Evolutionary conservation across 495 filamentous ascomycete genomes (phyloP), one percentile per base, ranked within the genome.

Genomic region (Cetradonia linearis): DNA sequence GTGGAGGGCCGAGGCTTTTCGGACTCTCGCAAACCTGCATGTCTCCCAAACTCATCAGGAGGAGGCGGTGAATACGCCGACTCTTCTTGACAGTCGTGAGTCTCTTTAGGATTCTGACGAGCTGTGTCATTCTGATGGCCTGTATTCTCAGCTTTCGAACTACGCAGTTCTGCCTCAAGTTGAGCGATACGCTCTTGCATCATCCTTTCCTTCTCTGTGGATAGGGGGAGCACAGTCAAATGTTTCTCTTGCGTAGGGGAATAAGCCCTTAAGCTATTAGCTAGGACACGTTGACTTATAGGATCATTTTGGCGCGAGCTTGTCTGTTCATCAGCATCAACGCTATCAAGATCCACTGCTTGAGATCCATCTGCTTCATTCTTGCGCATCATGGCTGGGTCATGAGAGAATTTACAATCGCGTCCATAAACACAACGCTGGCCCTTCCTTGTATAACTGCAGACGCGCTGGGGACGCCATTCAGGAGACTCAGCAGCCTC

Each of bases 21-120:
- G 31, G 34, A 25, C 55, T 64, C 58, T n/a, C 58, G 53, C 47
- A 42, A 42, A 36, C 61, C 59, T 20, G 33, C 50, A 55, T 66
- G 54, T 48, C 64, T 47, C 33, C 62, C 61, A 40, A 61, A 63
- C 30, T 66, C 61, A 55, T 63, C 58, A n/a, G 60, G 52, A 38
- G 75, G 74, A 36, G 74, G 77, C 16, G 77, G 76, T 25, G 77
- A 78, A 62, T 80, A 80, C 50, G 77, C 76, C 16, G 77, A 72
- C 56, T 80, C 77, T 33, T 78, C 77, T 46, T 60, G 57, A 31
- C 31, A 54, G 10, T 58, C 60, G 20, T 63, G 59, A 40, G 38
- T 48, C 36, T 60, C 59, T 60, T 47, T 64, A 31, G 18, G 49
- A 33, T 55, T 37, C 44, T 62, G 56, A 50, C 57, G 38, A 57